Evolutionary conservation across 2,329 filamentous ascomycete genomes (phyloP), one percentile per base, ranked within the genome.

Genomic region (Geosmithia flava): DNA sequence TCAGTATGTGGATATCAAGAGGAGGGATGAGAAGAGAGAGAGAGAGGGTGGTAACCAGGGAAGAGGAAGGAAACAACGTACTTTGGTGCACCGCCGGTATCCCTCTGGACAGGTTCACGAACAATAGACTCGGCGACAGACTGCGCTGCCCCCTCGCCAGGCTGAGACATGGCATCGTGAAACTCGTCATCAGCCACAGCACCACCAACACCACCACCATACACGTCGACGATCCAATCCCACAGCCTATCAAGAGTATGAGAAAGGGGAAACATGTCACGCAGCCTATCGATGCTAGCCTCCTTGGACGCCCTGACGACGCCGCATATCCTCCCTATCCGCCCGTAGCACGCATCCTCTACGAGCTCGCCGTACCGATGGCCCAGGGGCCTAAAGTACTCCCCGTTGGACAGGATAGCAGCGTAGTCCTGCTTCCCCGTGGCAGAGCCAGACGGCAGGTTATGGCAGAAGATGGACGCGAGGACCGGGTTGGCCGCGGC

Each of bases 401-500:
- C 57, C 1, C 61, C 55, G 11, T 56, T 19, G 10, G 44, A 20
- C 15, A 59, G 52, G 8, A 58, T 52, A 2, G 39, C 20, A 3
- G 45, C 17, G 39, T 50, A 52, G 27, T 53, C 47, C 3, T 4
- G 27, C 20, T 23, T 44, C 7, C 42, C n/a, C n/a, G n/a, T 27
- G 30, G 3, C 20, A 19, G 20, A 16, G 15, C 6, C 54, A 49
- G 5, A 23, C 5, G 13, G 51, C 47, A 13, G 3, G 11, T 37
- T 11, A 44, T 56, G 47, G 49, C 62, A 66, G 41, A 69, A 67
- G 7, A 59, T 53, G 3, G 52, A 50, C 17, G 58, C 59, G 23
- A 65, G 56, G 11, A 55, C 47, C 2, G 53, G 48, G 5, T 48
- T 3, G 30, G 49, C 4, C 56, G 49, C 6, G 7, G 23, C 20